phyloP scores from a whole-genome alignment of 2,329 filamentous ascomycete species.

The Coniochaeta prunicola region DNA sequence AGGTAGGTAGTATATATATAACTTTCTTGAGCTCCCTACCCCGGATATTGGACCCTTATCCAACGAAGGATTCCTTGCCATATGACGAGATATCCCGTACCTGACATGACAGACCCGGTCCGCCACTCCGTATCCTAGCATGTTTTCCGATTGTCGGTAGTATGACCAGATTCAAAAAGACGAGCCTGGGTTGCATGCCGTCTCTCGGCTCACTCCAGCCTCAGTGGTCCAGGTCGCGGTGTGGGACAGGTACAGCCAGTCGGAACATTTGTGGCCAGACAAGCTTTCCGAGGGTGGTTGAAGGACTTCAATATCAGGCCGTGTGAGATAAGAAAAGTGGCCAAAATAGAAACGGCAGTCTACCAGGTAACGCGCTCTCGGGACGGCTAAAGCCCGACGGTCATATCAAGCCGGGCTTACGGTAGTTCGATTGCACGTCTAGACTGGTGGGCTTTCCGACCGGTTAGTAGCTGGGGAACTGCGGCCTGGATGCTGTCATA shows the following conservation, averaged over 20 bases:
- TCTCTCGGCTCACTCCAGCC: background rate
- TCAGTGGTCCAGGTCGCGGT: background rate
- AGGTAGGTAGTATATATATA: too few relatives aligned
- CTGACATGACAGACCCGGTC: too few relatives aligned
- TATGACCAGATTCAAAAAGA: background rate
- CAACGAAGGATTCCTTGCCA: too few relatives aligned
- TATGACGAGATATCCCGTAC: too few relatives aligned
- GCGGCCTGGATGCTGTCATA: background rate
- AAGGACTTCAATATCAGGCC: background rate
- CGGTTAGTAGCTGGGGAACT: background rate
- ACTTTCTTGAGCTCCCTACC: background rate
- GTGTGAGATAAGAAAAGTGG: background rate
- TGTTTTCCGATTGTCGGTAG: background rate
- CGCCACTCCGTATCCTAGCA: background rate
- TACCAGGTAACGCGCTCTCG: background rate
- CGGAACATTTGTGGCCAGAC: background rate
- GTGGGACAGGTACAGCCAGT: background rate
- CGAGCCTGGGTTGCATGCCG: background rate
- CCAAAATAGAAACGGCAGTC: background rate
- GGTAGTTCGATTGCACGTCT: background rate
- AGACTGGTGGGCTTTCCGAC: background rate
- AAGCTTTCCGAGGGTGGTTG: background rate
- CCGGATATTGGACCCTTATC: background rate
- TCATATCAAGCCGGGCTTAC: background rate
- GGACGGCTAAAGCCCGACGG: background rate